Percentiles rank a stretch among this genome's conserved stretches.
These are phyloP conservation scores for Rhodotorula babjevae DNA, from an alignment of 768 basidiomycete genomes.

Conservation along the genomic window DNA sequence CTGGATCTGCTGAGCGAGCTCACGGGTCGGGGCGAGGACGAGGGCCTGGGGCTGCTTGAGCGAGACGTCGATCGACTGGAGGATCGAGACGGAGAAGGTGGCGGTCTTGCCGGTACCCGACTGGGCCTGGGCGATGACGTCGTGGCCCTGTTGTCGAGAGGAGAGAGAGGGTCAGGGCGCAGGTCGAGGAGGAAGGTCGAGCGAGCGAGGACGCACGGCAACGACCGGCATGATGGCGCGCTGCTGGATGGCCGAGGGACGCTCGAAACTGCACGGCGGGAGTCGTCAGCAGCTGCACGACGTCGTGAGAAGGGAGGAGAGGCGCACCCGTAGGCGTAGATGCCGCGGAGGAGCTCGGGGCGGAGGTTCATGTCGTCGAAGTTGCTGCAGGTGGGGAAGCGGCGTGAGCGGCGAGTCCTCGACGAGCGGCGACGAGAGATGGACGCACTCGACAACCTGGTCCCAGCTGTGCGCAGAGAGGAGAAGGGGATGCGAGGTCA, in stretches of 20 bases:
- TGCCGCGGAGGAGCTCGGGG: constrained; percentile 91
- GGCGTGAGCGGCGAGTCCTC: neutral
- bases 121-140: constrained; percentile 98
- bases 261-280: constrained; percentile 62
- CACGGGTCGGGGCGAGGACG: constrained; percentile 94
- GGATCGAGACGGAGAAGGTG: constrained; percentile 94
- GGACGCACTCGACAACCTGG: constrained; percentile 38
- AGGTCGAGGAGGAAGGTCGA: neutral
- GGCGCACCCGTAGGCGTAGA: constrained; percentile 91
- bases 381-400: constrained; percentile 19
- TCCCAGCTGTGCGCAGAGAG: constrained; percentile 24
- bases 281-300: neutral
- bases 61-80: constrained; percentile 93
- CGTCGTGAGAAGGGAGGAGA: neutral
- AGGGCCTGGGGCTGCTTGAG: constrained; percentile 94
- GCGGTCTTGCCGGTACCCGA: constrained; percentile 99
- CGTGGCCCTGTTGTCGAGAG: constrained; percentile 63
- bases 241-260: constrained; percentile 97
- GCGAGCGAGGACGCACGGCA: constrained; percentile 39
- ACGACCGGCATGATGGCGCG: constrained; percentile 94
- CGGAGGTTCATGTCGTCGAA: constrained; percentile 89
- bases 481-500: neutral
- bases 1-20: constrained; percentile 98
- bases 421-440: too few relatives aligned
- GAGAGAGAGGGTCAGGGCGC: neutral